Evolutionary conservation across 179 eudicot species (phyloP).

Genomic region (Silene coronaria): DNA sequence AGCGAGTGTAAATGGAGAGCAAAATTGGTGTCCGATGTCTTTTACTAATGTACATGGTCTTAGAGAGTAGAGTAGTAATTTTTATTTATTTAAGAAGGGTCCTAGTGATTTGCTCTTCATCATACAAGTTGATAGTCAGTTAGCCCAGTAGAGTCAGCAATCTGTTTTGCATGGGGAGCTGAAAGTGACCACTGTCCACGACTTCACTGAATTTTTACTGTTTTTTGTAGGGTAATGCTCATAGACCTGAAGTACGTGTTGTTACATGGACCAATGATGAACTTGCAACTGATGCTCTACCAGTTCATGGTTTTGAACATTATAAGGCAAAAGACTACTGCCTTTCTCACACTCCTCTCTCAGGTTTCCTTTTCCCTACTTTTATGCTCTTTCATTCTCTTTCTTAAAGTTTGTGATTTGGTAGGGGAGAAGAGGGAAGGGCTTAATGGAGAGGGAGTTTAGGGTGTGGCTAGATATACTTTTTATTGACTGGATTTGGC

Average conservation of each 20-base stretch:
- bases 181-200: conserved; percentile 1
- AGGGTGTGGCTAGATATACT: neutral
- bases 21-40: too few species aligned
- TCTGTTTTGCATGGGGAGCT: conserved; percentile 4
- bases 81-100: neutral
- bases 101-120: neutral
- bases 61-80: neutral
- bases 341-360: conserved; percentile 84
- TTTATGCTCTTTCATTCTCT: neutral
- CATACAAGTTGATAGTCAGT: neutral
- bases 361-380: conserved; percentile 44
- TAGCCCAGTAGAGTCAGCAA: neutral
- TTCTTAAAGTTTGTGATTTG: neutral
- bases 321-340: conserved; percentile 91
- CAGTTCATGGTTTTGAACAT: conserved; percentile 94
- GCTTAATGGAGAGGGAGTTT: neutral
- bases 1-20: too few species aligned
- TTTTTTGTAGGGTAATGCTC: conserved; percentile 74
- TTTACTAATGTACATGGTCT: too few species aligned
- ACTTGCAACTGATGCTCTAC: conserved; percentile 92
- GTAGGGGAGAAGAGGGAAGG: too few species aligned
- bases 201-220: conserved; percentile 16
- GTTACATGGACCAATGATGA: conserved; percentile 97
- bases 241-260: conserved; percentile 93
- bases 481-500: conserved; percentile 10